Evolutionary conservation across 805 yeast species (phyloP).

Genomic region (Zygosaccharomyces lentus): DNA sequence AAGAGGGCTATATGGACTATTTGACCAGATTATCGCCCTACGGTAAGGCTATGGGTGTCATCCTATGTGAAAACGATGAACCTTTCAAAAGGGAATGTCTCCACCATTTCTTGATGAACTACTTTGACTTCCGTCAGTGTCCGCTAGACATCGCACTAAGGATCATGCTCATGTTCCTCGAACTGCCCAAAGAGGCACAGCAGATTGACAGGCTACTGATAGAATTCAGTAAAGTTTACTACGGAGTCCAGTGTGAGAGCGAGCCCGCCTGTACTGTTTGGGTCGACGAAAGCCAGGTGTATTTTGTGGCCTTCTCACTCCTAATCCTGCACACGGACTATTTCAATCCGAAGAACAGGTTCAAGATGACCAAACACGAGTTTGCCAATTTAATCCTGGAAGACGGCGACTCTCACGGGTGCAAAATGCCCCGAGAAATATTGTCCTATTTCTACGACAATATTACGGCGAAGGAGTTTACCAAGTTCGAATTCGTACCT

Average conservation of each 20-base stretch:
- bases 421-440: slow-evolving; percentile 39
- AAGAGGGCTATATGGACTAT: slow-evolving; percentile 32
- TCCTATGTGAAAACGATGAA: slow-evolving; percentile 31
- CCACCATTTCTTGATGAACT: slow-evolving; percentile 25
- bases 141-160: slow-evolving; percentile 67
- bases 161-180: slow-evolving; percentile 51
- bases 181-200: slow-evolving; percentile 68
- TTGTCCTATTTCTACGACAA: slow-evolving; percentile 63
- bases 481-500: slow-evolving; percentile 23
- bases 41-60: slow-evolving; percentile 32
- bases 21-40: slow-evolving; percentile 29
- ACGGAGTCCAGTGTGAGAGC: slow-evolving; percentile 28
- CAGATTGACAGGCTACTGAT: slow-evolving; percentile 68
- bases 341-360: slow-evolving; percentile 62
- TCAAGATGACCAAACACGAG: slow-evolving; percentile 62
- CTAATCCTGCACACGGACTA: slow-evolving; percentile 71
- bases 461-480: slow-evolving; percentile 55
- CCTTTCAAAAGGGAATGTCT: slow-evolving; percentile 30
- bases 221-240: slow-evolving; percentile 52
- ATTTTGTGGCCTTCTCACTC: slow-evolving; percentile 58
- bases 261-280: slow-evolving; percentile 22
- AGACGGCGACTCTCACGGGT: slow-evolving; percentile 30
- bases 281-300: slow-evolving; percentile 48
- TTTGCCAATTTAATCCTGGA: slow-evolving; percentile 47
- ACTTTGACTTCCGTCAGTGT: slow-evolving; percentile 47